phyloP scores from a whole-genome alignment of 768 basidiomycete species.

The Termitomyces sp. region DNA sequence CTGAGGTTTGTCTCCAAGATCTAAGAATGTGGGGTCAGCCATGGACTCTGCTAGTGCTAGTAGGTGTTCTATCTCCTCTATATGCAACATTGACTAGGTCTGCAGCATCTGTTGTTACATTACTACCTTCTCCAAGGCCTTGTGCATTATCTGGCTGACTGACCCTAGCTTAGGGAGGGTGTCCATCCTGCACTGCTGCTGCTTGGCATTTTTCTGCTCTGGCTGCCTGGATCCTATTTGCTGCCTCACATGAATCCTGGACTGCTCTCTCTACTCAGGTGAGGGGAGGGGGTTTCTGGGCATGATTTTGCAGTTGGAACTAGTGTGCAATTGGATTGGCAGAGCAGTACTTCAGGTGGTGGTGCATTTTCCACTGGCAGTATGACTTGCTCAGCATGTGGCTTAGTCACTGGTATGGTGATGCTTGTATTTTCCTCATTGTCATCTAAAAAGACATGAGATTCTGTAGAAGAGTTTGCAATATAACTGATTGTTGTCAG shows the following conservation, averaged over 20 bases:
- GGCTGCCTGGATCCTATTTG: neutral
- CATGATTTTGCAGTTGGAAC: neutral
- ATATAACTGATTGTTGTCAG: too few relatives aligned
- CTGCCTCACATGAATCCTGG: neutral
- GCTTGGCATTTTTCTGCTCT: neutral
- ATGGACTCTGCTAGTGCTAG: neutral
- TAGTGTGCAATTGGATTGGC: neutral
- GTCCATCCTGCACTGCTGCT: too few relatives aligned
- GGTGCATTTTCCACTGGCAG: too few relatives aligned
- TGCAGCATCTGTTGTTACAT: neutral
- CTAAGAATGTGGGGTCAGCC: neutral
- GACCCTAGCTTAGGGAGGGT: too few relatives aligned
- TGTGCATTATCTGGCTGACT: neutral
- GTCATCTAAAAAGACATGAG: too few relatives aligned
- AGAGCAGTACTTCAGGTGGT: neutral
- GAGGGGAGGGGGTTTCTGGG: neutral
- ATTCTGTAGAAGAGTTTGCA: neutral
- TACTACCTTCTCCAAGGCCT: neutral
- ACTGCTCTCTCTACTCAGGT: neutral
- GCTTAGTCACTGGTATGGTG: too few relatives aligned
- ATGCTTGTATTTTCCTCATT: too few relatives aligned
- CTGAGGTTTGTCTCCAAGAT: constrained; percentile 8
- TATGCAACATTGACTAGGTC: neutral
- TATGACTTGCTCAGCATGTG: too few relatives aligned
- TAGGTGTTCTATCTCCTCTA: neutral